These are phyloP conservation scores for Mucor piriformis DNA, from an alignment of 371 early-diverging fungal genomes.

Conservation along the genomic window DNA sequence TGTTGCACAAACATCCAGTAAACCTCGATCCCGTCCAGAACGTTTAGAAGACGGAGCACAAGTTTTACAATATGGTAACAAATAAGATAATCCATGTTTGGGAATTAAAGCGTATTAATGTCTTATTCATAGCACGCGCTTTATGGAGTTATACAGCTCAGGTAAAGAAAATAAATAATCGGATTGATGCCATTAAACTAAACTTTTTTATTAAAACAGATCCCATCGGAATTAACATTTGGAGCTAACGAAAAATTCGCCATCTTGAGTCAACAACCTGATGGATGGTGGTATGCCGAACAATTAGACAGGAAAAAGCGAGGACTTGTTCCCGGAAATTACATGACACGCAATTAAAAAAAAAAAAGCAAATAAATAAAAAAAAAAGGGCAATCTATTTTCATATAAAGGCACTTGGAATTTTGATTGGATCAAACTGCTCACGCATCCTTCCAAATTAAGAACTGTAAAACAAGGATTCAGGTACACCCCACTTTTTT, in stretches of 20 bases:
- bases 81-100: neutral
- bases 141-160: conserved; percentile 28
- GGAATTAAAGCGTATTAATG: neutral
- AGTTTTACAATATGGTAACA: conserved; percentile 11
- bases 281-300: conserved; percentile 45
- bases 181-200: neutral
- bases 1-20: neutral
- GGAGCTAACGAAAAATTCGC: conserved; percentile 30
- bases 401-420: too few relatives aligned
- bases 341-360: conserved; percentile 22
- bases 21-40: neutral
- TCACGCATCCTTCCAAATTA: too few relatives aligned
- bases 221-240: conserved; percentile 32
- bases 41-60: conserved; percentile 20
- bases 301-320: conserved; percentile 19
- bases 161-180: conserved; percentile 10
- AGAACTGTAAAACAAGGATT: too few relatives aligned
- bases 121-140: conserved; percentile 13
- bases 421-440: too few relatives aligned
- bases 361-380: neutral
- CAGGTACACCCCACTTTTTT: too few relatives aligned
- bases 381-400: neutral
- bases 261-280: conserved; percentile 32
- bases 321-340: conserved; percentile 41
- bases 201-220: conserved; percentile 9